These are phyloP conservation scores for Forsythia viridissima DNA, from an alignment of 257 asterid species.

Conservation along the genomic window DNA sequence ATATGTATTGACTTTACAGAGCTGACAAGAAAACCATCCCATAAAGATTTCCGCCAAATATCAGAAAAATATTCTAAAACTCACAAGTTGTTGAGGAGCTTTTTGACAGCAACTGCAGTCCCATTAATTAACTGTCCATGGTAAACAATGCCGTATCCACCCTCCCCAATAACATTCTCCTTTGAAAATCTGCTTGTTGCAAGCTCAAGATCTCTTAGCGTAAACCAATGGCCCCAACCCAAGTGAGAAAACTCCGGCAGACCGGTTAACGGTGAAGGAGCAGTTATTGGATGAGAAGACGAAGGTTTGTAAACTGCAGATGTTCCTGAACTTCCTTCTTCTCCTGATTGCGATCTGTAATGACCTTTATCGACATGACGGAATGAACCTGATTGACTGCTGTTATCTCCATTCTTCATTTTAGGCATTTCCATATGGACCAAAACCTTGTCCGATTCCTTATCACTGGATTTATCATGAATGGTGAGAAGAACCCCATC, in stretches of 20 bases:
- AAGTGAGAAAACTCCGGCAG: slow-evolving; percentile 35
- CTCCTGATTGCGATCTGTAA: slow-evolving; percentile 32
- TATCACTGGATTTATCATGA: slow-evolving; percentile 43
- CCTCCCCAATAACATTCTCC: slow-evolving; percentile 39
- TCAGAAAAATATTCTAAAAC: not conserved
- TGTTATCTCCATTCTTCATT: slow-evolving; percentile 30
- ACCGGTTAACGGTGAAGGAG: slow-evolving; percentile 9
- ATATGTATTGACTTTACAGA: not conserved
- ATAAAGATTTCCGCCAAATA: slow-evolving; percentile 1
- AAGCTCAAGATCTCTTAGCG: slow-evolving; percentile 37
- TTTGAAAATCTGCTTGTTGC: slow-evolving; percentile 30
- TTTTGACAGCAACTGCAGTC: slow-evolving; percentile 34
- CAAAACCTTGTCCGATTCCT: slow-evolving; percentile 47
- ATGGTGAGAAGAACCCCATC: slow-evolving; percentile 47
- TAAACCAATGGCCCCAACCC: slow-evolving; percentile 44
- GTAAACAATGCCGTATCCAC: slow-evolving; percentile 39
- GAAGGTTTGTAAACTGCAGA: not conserved
- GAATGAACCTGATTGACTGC: slow-evolving; percentile 48
- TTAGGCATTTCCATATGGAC: slow-evolving; percentile 47
- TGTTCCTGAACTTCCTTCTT: slow-evolving; percentile 14
- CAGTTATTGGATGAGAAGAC: not conserved
- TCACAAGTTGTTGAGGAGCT: slow-evolving; percentile 35
- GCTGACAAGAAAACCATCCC: not conserved
- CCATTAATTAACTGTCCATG: slow-evolving; percentile 28
- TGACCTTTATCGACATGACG: slow-evolving; percentile 40